phyloP scores from a whole-genome alignment of 1,284 basidiomycete species.

The Naganishia sp. region DNA sequence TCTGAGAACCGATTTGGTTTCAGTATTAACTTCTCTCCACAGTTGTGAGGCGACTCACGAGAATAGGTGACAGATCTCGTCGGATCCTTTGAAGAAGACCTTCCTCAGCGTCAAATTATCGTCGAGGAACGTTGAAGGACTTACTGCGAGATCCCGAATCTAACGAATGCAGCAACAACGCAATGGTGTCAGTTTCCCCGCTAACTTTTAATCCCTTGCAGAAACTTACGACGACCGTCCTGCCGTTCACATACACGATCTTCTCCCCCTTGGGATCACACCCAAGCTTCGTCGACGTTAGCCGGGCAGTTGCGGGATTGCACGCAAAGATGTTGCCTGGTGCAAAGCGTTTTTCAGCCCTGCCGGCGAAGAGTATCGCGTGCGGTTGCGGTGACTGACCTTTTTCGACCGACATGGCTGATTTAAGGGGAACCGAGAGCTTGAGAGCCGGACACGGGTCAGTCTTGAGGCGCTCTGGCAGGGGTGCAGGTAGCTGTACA shows the following conservation, averaged over 20 bases:
- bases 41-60: constrained; percentile 36
- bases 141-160: constrained; percentile 66
- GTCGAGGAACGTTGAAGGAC: constrained; percentile 16
- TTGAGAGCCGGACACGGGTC: background rate
- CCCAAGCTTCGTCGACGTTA: constrained; percentile 72
- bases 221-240: constrained; percentile 74
- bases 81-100: constrained; percentile 38
- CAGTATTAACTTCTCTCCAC: background rate
- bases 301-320: constrained; percentile 67
- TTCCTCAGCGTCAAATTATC: background rate
- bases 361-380: background rate
- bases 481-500: background rate
- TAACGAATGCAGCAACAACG: constrained; percentile 40
- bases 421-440: background rate
- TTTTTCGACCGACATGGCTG: constrained; percentile 5
- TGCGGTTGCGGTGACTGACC: background rate
- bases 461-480: background rate
- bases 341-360: background rate
- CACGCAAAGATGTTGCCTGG: constrained; percentile 63
- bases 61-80: constrained; percentile 50
- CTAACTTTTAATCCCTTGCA: background rate
- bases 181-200: constrained; percentile 30
- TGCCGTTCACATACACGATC: constrained; percentile 82
- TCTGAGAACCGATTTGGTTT: constrained; percentile 56
- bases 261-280: constrained; percentile 72